Percentiles rank a stretch among this genome's conserved stretches.
These are phyloP conservation scores for Sindora glabra DNA, from an alignment of 306 rosid species.

Conservation along the genomic window DNA sequence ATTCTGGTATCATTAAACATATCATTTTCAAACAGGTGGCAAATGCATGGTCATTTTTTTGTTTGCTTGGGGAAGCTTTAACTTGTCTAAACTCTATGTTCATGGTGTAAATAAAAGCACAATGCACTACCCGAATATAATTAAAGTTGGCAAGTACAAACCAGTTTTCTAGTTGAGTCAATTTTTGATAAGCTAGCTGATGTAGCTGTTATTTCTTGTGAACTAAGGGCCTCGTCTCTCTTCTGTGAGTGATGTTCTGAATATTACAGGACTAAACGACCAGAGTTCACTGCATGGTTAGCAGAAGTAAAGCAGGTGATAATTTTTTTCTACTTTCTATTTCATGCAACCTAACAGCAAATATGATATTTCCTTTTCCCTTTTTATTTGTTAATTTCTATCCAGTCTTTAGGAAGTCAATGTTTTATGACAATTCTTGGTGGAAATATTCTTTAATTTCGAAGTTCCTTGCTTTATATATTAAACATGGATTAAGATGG, in stretches of 20 bases:
- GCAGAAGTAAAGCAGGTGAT: constrained; percentile 81
- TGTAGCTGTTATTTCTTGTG: constrained; percentile 16
- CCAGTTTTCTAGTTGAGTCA: constrained; percentile 1
- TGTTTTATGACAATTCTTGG: too few species aligned
- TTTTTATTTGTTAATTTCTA: not conserved
- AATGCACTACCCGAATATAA: too few species aligned
- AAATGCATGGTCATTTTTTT: not conserved
- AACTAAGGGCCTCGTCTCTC: constrained; percentile 10
- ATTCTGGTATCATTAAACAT: too few species aligned
- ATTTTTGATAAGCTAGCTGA: not conserved
- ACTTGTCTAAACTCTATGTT: constrained; percentile 5
- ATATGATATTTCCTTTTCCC: not conserved
- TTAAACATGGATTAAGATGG: not conserved
- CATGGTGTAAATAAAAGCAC: not conserved
- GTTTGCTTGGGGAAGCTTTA: not conserved
- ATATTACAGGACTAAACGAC: constrained; percentile 79
- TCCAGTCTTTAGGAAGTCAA: not conserved
- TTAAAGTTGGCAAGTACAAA: too few species aligned
- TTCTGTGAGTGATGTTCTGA: constrained; percentile 17
- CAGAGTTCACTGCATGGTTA: constrained; percentile 98
- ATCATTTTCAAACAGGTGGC: too few species aligned
- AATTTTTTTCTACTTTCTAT: constrained; percentile 12
- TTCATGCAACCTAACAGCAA: not conserved
- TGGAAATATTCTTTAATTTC: not conserved
- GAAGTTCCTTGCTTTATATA: not conserved